Conservation (phyloP, 257 asterid genomes). For the Echites panduratus region DNA sequence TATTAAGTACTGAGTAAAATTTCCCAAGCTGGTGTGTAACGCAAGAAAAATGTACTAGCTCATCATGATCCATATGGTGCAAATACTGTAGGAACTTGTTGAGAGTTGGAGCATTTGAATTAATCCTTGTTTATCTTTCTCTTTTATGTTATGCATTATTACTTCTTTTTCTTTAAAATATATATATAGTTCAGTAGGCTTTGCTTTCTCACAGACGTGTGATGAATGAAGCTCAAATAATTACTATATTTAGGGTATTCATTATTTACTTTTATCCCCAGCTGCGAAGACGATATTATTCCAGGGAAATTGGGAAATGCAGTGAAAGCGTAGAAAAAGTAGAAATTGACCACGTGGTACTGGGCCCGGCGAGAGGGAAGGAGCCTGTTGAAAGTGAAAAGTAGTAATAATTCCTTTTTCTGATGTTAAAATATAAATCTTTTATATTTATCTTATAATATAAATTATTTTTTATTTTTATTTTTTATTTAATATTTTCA, state of each 20-base stretch:
- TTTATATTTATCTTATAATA: too few relatives aligned
- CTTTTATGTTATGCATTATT: too few relatives aligned
- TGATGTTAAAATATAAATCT: too few relatives aligned
- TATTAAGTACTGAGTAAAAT: background rate
- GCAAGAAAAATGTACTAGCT: background rate
- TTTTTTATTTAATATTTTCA: too few relatives aligned
- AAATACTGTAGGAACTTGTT: background rate
- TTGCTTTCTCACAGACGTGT: too few relatives aligned
- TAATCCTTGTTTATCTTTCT: conserved; percentile 18
- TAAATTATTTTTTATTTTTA: too few relatives aligned
- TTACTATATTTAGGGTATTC: conserved; percentile 47
- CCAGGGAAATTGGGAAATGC: conserved; percentile 5
- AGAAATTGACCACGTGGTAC: conserved; percentile 6
- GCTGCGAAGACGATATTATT: conserved; percentile 19
- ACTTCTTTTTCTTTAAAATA: too few relatives aligned
- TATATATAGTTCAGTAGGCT: too few relatives aligned
- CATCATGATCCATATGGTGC: background rate
- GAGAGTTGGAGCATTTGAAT: background rate
- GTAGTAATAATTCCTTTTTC: too few relatives aligned
- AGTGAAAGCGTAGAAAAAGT: conserved; percentile 15
- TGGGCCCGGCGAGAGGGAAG: too few relatives aligned
- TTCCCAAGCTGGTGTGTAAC: background rate
- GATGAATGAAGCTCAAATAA: background rate
- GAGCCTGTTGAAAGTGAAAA: background rate
- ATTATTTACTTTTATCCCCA: conserved; percentile 55